phyloP scores from a whole-genome alignment of 2,329 filamentous ascomycete species.

The Eurotiales sp. region DNA sequence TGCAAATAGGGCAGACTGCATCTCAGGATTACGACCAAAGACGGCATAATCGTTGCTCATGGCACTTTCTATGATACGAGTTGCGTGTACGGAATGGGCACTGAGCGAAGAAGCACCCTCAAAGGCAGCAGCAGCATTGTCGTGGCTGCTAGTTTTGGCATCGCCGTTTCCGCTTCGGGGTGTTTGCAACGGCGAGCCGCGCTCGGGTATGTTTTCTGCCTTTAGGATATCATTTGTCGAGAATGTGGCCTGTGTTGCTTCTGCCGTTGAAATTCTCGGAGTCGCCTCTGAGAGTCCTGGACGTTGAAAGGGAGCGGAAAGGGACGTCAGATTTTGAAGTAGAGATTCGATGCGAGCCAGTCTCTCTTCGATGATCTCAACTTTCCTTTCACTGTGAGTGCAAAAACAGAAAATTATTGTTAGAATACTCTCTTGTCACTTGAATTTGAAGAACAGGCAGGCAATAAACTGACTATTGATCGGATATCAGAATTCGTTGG shows the following conservation, averaged over 20 bases:
- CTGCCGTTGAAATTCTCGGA: slow-evolving; percentile 9
- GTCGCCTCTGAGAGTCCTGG: slow-evolving; percentile 6
- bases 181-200: background rate
- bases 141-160: slow-evolving; percentile 10
- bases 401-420: slow-evolving; percentile 7
- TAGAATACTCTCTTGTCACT: background rate
- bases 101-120: slow-evolving; percentile 50
- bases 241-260: background rate
- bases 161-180: slow-evolving; percentile 7
- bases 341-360: slow-evolving; percentile 47
- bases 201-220: background rate
- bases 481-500: slow-evolving; percentile 39
- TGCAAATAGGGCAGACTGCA: slow-evolving; percentile 35
- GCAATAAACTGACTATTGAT: slow-evolving; percentile 35
- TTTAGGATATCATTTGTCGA: slow-evolving; percentile 1
- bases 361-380: slow-evolving; percentile 51
- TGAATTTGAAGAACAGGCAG: background rate
- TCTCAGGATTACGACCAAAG: slow-evolving; percentile 35
- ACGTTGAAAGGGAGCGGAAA: slow-evolving; percentile 24
- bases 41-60: slow-evolving; percentile 31
- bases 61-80: slow-evolving; percentile 39
- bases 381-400: slow-evolving; percentile 47
- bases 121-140: slow-evolving; percentile 29
- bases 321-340: slow-evolving; percentile 33
- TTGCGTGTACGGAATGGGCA: slow-evolving; percentile 48